A percentile compares a stretch with the other conserved stretches of the same genome.
phyloP scores from a whole-genome alignment of 495 filamentous ascomycete genomes.

The Aspergillus wentii region DNA sequence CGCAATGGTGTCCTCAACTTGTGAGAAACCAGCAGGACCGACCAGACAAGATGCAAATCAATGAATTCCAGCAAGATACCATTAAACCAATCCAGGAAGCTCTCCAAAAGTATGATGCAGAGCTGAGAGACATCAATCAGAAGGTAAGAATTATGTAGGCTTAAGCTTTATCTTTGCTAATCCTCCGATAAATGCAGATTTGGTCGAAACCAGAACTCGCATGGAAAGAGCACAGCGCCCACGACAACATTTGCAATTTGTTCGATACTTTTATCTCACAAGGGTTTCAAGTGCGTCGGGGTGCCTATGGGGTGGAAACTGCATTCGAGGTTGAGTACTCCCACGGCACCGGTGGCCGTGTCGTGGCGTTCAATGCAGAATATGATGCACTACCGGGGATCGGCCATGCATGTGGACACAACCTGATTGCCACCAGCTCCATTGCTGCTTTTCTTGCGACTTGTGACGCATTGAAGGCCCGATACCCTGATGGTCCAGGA shows the following conservation, averaged over 20 bases:
- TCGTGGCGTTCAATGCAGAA: constrained; percentile 55
- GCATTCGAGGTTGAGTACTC: constrained; percentile 53
- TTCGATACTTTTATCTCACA: constrained; percentile 29
- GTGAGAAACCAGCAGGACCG: neutral
- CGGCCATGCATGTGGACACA: constrained; percentile 46
- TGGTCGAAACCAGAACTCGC: constrained; percentile 51
- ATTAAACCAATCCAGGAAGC: constrained; percentile 24
- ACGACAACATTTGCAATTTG: constrained; percentile 43
- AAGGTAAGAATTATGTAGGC: too few species aligned
- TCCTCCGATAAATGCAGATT: too few species aligned
- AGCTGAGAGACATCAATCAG: constrained; percentile 42
- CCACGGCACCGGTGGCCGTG: constrained; percentile 37
- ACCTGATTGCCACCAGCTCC: constrained; percentile 39
- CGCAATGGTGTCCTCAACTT: too few species aligned
- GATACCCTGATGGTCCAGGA: constrained; percentile 4
- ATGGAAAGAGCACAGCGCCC: constrained; percentile 49
- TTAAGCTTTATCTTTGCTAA: too few species aligned
- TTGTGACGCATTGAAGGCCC: constrained; percentile 21
- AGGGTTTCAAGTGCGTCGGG: constrained; percentile 32
- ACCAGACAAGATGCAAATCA: constrained; percentile 19
- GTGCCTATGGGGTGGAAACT: constrained; percentile 48
- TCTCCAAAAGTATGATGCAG: constrained; percentile 23
- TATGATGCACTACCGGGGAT: constrained; percentile 47
- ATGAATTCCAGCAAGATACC: constrained; percentile 19
- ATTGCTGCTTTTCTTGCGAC: constrained; percentile 39